These are phyloP conservation scores for Starmera quercuum DNA, from an alignment of 805 yeast species.

Conservation along the genomic window DNA sequence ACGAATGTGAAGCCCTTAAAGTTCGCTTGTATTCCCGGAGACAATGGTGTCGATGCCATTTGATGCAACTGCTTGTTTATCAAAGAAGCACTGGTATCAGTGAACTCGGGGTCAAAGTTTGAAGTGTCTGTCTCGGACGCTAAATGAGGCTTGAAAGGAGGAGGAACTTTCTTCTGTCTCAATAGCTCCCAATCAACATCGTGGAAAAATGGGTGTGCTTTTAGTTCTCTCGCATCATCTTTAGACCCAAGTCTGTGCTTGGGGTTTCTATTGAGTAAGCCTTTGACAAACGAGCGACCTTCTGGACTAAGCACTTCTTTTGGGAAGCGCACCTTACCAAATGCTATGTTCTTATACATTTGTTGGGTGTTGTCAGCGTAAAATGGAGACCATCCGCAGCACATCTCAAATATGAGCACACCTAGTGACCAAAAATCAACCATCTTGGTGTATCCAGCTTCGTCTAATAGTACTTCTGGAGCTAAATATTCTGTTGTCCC, in stretches of 20 bases:
- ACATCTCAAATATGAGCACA: slow-evolving; percentile 95
- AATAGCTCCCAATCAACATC: slow-evolving; percentile 89
- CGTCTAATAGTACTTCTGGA: slow-evolving; percentile 93
- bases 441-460: slow-evolving; percentile 96
- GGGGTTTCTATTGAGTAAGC: slow-evolving; percentile 90
- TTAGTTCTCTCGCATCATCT: slow-evolving; percentile 87
- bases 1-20: slow-evolving; percentile 96
- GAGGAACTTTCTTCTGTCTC: slow-evolving; percentile 76
- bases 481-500: slow-evolving; percentile 98
- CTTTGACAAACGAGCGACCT: slow-evolving; percentile 94
- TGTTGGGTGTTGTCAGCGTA: slow-evolving; percentile 97
- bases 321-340: slow-evolving; percentile 96
- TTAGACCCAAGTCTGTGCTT: slow-evolving; percentile 88
- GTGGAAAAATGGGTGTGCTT: slow-evolving; percentile 85
- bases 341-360: slow-evolving; percentile 98
- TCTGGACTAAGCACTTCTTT: slow-evolving; percentile 89
- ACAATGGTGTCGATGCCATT: slow-evolving; percentile 61
- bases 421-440: slow-evolving; percentile 99
- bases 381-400: slow-evolving; percentile 99
- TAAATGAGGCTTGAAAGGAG: slow-evolving; percentile 94
- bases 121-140: slow-evolving; percentile 89
- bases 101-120: slow-evolving; percentile 96
- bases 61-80: slow-evolving; percentile 56
- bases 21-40: slow-evolving; percentile 93
- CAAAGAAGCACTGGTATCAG: slow-evolving; percentile 81